Evolutionary conservation across 2,329 filamentous ascomycete genomes (phyloP), one percentile per base, ranked within the genome.

Genomic region (Sclerotinia subarctica): DNA sequence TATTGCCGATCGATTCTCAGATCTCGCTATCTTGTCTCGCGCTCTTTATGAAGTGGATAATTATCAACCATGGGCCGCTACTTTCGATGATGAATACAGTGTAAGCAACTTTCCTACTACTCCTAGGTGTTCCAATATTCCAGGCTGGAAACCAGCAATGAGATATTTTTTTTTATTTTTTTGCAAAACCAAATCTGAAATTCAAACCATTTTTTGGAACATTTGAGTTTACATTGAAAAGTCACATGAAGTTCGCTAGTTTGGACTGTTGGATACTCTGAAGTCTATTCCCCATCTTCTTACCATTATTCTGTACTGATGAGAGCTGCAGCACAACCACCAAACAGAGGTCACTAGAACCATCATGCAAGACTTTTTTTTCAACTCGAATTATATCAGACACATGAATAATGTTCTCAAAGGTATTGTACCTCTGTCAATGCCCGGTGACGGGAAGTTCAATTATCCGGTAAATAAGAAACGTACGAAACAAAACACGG

Each of bases 11-110:
- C 10, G 24, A 46, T 21, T 59, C 42, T 59, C 42, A 21, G 56
- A 59, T 21, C 42, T 59, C 5, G 15, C 38, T 19, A 59, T 59
- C 10, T 29, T 29, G 1, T 26, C 42, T n/a, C 24, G 15, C 10
- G 56, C 56, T 46, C 24, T 59, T 46, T 21, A 46, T 13, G 38
- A 59, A 32, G 24, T 59, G 8, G 56, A 32, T 4, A 59, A 58
- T 44, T 58, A 58, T 44, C n/a, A 26, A 17, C 35, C 56, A 5
- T 58, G 56, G 56, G 56, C 56, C 19, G 35, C 56, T 24, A 58
- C 56, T 44, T 58, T 58, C 13, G n/a, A 58, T 5, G 21, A 58
- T 15, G n/a, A 59, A 21, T 46, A 6, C 56, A 59, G 29, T 21
- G 38, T 29, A 29, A 59, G 56, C 21, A 21, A 21, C 1, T 29